Conservation (phyloP, 1,284 basidiomycete species). For the Heliocybe sulcata region DNA sequence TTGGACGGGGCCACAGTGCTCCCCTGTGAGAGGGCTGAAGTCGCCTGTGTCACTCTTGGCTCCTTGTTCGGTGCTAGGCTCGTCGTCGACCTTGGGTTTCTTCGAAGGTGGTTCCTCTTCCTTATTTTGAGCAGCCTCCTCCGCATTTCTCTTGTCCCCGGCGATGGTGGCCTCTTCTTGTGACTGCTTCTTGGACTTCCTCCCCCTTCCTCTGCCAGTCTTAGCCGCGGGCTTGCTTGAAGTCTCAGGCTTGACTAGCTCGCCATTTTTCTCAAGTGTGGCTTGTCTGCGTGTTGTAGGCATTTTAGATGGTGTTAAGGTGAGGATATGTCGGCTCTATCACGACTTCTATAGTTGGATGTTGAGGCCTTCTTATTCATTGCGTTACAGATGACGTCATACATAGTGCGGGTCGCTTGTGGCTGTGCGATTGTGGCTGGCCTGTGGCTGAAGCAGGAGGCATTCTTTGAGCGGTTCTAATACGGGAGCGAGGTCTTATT, state of each 20-base stretch:
- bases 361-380: conserved; percentile 8
- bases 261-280: background rate
- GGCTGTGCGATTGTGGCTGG: too few relatives aligned
- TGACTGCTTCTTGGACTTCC: conserved; percentile 6
- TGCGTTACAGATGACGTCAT: background rate
- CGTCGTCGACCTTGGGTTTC: conserved; percentile 15
- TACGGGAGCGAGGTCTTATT: too few relatives aligned
- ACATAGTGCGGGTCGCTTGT: conserved; percentile 13
- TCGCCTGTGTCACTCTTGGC: background rate
- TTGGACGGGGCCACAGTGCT: conserved; percentile 8
- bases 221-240: background rate
- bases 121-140: conserved; percentile 3
- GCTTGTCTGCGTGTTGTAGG: conserved; percentile 28
- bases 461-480: too few relatives aligned
- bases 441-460: too few relatives aligned
- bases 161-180: conserved; percentile 13
- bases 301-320: conserved; percentile 10
- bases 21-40: conserved; percentile 9
- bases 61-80: background rate
- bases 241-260: background rate
- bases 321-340: background rate
- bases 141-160: conserved; percentile 6
- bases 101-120: conserved; percentile 14
- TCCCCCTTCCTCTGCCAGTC: conserved; percentile 9
- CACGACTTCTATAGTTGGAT: too few relatives aligned